Evolutionary conservation across 352 stramenopile species (phyloP), one percentile per base, ranked within the genome.

Genomic region (Phytophthora constricta): DNA sequence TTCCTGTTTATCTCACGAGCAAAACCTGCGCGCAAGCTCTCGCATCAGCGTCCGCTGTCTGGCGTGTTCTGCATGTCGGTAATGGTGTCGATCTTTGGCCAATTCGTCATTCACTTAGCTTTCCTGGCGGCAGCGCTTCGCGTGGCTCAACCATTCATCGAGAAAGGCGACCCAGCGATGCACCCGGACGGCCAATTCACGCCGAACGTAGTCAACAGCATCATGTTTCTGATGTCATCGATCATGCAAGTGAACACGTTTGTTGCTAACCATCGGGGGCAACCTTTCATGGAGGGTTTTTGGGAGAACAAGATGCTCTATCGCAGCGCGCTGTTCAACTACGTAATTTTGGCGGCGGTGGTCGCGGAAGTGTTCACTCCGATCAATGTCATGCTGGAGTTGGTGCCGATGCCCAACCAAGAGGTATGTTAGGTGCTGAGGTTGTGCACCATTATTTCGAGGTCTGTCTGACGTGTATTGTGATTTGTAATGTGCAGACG

Each of bases 281-380:
- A 96, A 55, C 98, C 98, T n/a, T 99, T 99, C 78, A 98, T 99
- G 93, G 95, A 99, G 81, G 95, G 89, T 57, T 93, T 99, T 61
- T 90, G 76, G 28, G 92, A 99, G 49, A 99, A 99, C 77, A 93
- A 93, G 27, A 66, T 95, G 13, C 62, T 99, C 22, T 86, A 98
- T 46, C 92, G 92, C 76, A 95, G 85, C 58, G 85, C 92, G 13
- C 83, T 90, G 1, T 69, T 96, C 34, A 92, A 80, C 28, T 86
- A 95, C 42, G 88, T 89, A 31, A 79, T 87, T 16, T 72, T 96
- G 17, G 92, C 90, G 90, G 86, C 91, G 88, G 84, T 93, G 60
- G 99, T 76, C 77, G 97, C 79, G 43, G 87, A 89, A 79, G 84
- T 92, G 5, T 94, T 97, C 71, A 91, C 90, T 25, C 77, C 92